Conservation (phyloP, 225 moss, liverwort and hornwort species). For the Physcomitrium patens region DNA sequence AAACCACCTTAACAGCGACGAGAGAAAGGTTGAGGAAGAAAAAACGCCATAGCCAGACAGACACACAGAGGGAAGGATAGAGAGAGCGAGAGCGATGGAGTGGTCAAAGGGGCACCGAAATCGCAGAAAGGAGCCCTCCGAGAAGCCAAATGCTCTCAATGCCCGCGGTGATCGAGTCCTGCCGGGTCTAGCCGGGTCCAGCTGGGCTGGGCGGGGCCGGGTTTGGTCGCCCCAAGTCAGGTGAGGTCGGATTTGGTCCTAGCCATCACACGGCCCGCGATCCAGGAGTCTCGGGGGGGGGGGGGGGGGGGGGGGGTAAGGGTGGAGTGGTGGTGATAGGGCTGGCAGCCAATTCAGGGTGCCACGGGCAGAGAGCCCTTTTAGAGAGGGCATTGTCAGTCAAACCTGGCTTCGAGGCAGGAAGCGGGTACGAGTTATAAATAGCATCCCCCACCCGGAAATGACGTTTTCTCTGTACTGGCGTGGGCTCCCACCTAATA, state of each 20-base stretch:
- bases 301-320: too few species aligned
- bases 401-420: slow-evolving; percentile 40
- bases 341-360: too few species aligned
- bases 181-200: background rate
- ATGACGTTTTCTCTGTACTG: slow-evolving; percentile 36
- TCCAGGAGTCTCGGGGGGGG: too few species aligned
- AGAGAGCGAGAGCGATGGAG: slow-evolving; percentile 27
- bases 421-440: slow-evolving; percentile 36
- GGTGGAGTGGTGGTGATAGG: too few species aligned
- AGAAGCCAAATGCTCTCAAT: background rate
- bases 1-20: slow-evolving; percentile 22
- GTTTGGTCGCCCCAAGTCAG: background rate
- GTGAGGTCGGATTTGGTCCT: too few species aligned
- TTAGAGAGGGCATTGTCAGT: slow-evolving; percentile 36
- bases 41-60: slow-evolving; percentile 48
- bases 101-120: slow-evolving; percentile 30
- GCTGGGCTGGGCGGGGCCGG: background rate
- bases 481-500: too few species aligned
- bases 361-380: slow-evolving; percentile 31
- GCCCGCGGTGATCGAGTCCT: background rate
- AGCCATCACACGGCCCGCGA: too few species aligned
- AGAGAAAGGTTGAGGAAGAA: background rate
- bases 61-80: slow-evolving; percentile 36
- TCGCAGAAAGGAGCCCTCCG: background rate
- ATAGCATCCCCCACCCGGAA: slow-evolving; percentile 21